Base-by-base conservation (phyloP, 306 rosid genomes). In the Begonia loranthoides region DNA sequence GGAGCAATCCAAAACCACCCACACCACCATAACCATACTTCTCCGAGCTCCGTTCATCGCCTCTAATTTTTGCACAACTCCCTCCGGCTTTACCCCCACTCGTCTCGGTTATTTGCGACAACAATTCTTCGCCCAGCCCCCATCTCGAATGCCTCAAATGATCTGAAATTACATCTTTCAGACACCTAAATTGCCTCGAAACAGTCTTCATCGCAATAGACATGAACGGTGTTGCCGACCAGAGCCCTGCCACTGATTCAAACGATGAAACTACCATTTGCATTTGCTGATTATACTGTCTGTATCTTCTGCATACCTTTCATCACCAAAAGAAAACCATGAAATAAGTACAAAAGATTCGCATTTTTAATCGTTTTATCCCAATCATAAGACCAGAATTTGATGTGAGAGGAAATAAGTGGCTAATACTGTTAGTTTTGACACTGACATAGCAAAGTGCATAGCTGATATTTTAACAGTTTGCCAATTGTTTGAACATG, bases 261-360 rank as follows among this genome's bases (percentile, higher is more conserved):
- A 90, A 90, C 10, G 99, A 82, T 15, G 88, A 66, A 60, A 90
- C 78, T 21, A 90, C 94, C 95, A 86, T 78, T 68, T 90, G 86
- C 94, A 90, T 86, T 63, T 90, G 99, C 41, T 80, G 95, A 63
- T 83, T 74, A 67, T 90, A 90, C 63, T 90, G 99, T 70, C 66
- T 90, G 78, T 73, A 74, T 63, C 78, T 79, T 71, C 79, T 68
- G 49, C 69, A 66, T 45, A 90, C 94, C 97, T 90, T 57, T 63
- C 28, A 13, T 16, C 13, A 38, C 0, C 34, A 16, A 49, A 15
- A 2, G 2, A 28, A 28, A 28, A 28, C 36, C 36, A 28, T 5
- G 36, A 28, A 28, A 28, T 28, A 28, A 28, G 36, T 28, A 4
- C 4, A 28, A 28, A 28, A 28, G 22, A 28, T 28, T 28, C 36